A percentile compares a stretch with the other conserved stretches of the same genome.
Evolutionary conservation across 2,329 filamentous ascomycete species (phyloP).

Genomic region (Rutstroemia sp.): DNA sequence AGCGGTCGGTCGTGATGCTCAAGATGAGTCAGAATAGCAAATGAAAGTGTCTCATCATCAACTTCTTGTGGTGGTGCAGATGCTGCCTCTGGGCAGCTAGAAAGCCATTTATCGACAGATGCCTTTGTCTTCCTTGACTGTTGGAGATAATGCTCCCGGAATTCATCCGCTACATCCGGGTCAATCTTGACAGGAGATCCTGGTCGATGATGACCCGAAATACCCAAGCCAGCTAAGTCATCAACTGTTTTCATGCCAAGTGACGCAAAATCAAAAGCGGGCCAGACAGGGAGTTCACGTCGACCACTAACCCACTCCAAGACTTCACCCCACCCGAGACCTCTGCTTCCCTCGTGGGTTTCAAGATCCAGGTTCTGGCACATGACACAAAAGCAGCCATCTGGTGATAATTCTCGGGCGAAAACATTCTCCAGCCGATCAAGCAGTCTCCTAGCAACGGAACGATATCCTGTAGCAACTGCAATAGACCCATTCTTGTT

Average conservation of each 20-base stretch:
- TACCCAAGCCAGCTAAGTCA: slow-evolving; percentile 47
- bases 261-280: slow-evolving; percentile 69
- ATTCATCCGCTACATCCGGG: slow-evolving; percentile 89
- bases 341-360: slow-evolving; percentile 44
- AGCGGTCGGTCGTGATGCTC: slow-evolving; percentile 66
- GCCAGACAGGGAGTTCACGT: slow-evolving; percentile 80
- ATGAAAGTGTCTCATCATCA: slow-evolving; percentile 87
- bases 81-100: slow-evolving; percentile 62
- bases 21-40: slow-evolving; percentile 87
- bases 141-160: slow-evolving; percentile 82
- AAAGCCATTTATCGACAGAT: slow-evolving; percentile 88
- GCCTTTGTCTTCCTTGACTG: slow-evolving; percentile 88
- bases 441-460: slow-evolving; percentile 81
- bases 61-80: slow-evolving; percentile 78
- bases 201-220: slow-evolving; percentile 43
- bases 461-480: slow-evolving; percentile 90
- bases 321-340: slow-evolving; percentile 91
- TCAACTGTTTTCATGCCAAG: slow-evolving; percentile 54
- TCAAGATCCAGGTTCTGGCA: slow-evolving; percentile 53
- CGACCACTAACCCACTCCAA: slow-evolving; percentile 87
- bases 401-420: slow-evolving; percentile 78
- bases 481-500: slow-evolving; percentile 81
- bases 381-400: slow-evolving; percentile 81
- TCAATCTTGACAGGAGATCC: slow-evolving; percentile 68
- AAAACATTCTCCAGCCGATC: slow-evolving; percentile 93